These are phyloP conservation scores for Bipolaris bicolor DNA, from an alignment of 2,329 filamentous ascomycete species.

Conservation along the genomic window DNA sequence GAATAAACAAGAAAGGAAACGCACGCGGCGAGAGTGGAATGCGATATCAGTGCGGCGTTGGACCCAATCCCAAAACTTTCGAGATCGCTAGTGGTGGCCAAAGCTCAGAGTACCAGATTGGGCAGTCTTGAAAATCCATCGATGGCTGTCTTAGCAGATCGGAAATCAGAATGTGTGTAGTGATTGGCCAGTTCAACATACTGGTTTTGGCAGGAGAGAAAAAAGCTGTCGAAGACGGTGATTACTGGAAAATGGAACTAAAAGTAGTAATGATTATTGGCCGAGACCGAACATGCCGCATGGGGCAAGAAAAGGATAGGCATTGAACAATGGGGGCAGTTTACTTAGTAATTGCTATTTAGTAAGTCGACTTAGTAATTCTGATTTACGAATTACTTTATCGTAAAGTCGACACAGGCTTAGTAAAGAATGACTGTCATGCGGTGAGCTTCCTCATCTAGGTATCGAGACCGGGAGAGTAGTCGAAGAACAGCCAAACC, in stretches of 20 bases:
- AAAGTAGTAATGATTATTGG: slow-evolving; percentile 3
- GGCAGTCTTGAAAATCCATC: background rate
- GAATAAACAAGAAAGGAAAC: background rate
- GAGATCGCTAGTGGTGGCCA: slow-evolving; percentile 7
- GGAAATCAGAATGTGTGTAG: too few species aligned
- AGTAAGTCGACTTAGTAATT: background rate
- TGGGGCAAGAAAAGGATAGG: background rate
- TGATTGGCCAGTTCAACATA: background rate
- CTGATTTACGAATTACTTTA: too few species aligned
- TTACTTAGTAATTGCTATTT: background rate
- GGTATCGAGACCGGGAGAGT: too few species aligned
- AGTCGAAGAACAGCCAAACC: too few species aligned
- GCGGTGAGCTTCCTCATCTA: too few species aligned
- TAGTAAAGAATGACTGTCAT: too few species aligned
- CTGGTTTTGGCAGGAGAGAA: background rate
- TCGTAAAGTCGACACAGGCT: too few species aligned
- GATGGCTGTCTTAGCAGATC: background rate
- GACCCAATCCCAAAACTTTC: slow-evolving; percentile 11
- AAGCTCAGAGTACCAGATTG: slow-evolving; percentile 10
- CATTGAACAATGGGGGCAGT: background rate
- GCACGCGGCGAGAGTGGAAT: background rate
- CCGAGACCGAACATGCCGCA: background rate
- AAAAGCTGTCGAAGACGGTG: slow-evolving; percentile 1
- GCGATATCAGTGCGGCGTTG: slow-evolving; percentile 1
- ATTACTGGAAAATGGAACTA: slow-evolving; percentile 4